These are phyloP conservation scores for Globisporangium rhizosaccharum DNA, from an alignment of 352 stramenopile species.

Conservation along the genomic window DNA sequence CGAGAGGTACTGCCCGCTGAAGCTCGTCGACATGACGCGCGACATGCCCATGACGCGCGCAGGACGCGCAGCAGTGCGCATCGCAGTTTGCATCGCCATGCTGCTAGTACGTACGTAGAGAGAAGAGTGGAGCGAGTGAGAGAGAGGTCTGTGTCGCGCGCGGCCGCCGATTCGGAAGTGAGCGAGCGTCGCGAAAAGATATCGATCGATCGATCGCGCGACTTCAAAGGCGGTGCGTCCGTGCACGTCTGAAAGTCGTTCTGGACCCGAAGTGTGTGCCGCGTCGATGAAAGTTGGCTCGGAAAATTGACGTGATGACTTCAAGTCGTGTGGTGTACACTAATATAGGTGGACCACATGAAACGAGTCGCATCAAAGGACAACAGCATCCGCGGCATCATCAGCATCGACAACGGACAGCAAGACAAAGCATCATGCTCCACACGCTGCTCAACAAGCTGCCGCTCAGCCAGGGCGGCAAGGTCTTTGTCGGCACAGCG, in stretches of 20 bases:
- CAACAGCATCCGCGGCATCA: no score
- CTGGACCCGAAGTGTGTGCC: background rate
- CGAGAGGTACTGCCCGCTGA: constrained; percentile 77
- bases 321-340: no score
- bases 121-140: background rate
- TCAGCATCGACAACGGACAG: background rate
- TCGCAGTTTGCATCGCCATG: constrained; percentile 1
- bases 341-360: no score
- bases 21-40: constrained; percentile 25
- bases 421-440: constrained; percentile 30
- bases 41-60: constrained; percentile 3
- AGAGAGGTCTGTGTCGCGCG: background rate
- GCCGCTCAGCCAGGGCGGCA: constrained; percentile 58
- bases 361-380: no score
- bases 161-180: background rate
- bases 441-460: constrained; percentile 59
- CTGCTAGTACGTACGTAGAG: background rate
- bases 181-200: background rate
- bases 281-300: no score
- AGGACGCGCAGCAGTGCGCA: background rate
- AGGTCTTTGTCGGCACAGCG: constrained; percentile 65
- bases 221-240: background rate
- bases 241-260: background rate
- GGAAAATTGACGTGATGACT: no score
- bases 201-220: background rate